These are phyloP conservation scores for Sporothrix euskadiensis DNA, from an alignment of 2,329 filamentous ascomycete genomes.

Conservation along the genomic window DNA sequence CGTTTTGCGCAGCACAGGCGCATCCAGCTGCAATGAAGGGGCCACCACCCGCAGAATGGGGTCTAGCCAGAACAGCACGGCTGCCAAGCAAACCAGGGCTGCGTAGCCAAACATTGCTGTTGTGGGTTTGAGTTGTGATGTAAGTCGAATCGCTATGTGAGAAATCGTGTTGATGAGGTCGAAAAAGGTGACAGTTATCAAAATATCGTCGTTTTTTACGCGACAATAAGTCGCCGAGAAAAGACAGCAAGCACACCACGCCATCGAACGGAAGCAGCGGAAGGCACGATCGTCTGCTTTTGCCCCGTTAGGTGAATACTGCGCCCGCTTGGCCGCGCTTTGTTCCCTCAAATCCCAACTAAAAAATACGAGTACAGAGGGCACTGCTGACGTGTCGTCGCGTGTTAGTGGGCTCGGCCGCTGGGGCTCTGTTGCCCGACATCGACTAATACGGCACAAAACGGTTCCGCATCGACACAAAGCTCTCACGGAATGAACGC, in stretches of 20 bases:
- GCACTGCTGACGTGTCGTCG: constrained; percentile 9
- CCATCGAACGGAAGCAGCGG: not conserved
- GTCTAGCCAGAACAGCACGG: constrained; percentile 48
- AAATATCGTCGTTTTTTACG: not conserved
- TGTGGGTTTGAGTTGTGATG: not conserved
- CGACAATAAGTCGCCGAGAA: not conserved
- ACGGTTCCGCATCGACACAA: not conserved
- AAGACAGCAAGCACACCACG: not conserved
- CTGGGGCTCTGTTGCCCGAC: not conserved
- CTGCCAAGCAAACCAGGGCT: constrained; percentile 45
- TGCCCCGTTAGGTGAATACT: constrained; percentile 19
- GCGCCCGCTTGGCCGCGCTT: not conserved
- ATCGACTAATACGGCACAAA: not conserved
- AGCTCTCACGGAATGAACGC: not conserved
- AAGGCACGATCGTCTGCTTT: not conserved
- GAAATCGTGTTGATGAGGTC: not conserved
- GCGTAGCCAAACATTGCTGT: constrained; percentile 49
- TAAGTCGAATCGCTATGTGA: not conserved
- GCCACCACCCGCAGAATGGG: constrained; percentile 42
- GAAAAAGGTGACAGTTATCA: not conserved
- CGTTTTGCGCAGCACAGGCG: constrained; percentile 33
- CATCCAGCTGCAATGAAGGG: constrained; percentile 36
- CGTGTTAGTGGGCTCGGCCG: not conserved
- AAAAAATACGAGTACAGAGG: not conserved
- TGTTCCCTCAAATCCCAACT: not conserved